These are phyloP conservation scores for Geotrichum siamense DNA, from an alignment of 1,139 yeast genomes.

Conservation along the genomic window DNA sequence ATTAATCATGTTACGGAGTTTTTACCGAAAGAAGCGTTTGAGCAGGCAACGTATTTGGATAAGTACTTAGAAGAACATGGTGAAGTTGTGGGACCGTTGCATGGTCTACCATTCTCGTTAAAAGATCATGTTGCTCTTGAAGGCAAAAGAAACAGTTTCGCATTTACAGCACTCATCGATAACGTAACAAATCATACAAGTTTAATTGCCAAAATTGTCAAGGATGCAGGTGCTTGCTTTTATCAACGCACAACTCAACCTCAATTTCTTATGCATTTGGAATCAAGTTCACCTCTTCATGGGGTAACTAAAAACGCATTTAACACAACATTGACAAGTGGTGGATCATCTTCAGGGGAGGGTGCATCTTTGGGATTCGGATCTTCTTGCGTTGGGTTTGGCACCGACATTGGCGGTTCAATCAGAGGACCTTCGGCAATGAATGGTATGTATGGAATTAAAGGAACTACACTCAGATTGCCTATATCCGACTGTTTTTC, in stretches of 20 bases:
- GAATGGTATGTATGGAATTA: slow-evolving; percentile 48
- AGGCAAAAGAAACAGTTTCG: slow-evolving; percentile 41
- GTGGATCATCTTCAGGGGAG: slow-evolving; percentile 62
- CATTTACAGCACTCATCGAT: slow-evolving; percentile 35
- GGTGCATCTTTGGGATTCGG: slow-evolving; percentile 48
- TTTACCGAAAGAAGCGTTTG: slow-evolving; percentile 30
- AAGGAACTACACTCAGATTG: slow-evolving; percentile 44
- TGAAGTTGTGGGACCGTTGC: slow-evolving; percentile 42
- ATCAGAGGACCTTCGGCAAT: slow-evolving; percentile 52
- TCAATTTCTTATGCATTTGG: slow-evolving; percentile 48
- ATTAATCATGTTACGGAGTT: slow-evolving; percentile 37
- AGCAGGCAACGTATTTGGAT: slow-evolving; percentile 43
- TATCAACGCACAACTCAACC: slow-evolving; percentile 55
- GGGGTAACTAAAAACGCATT: slow-evolving; percentile 46
- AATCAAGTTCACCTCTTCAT: slow-evolving; percentile 41
- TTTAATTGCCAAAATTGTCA: slow-evolving; percentile 37
- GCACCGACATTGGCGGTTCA: slow-evolving; percentile 61
- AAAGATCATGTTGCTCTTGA: slow-evolving; percentile 45
- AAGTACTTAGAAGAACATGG: slow-evolving; percentile 35
- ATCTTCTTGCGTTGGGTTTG: slow-evolving; percentile 48
- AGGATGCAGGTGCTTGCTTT: slow-evolving; percentile 48
- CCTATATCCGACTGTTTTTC: slow-evolving; percentile 38
- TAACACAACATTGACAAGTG: slow-evolving; percentile 42
- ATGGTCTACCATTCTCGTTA: slow-evolving; percentile 48
- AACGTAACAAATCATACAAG: slow-evolving; percentile 29